phyloP scores from a whole-genome alignment of 164 flowering plant species.

The grape (Vitis vinifera) region ASM3070453v1 NC_081813.1:733501-734000 shows the following conservation, averaged over 20 bases:
- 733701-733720: constrained; percentile 59
- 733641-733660: constrained; percentile 71
- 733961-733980: too few species aligned
- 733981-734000: too few species aligned
- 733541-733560: too few species aligned
- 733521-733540: too few species aligned
- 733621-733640: constrained; percentile 11
- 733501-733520: too few species aligned
- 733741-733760: constrained; percentile 73
- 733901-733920: not conserved
- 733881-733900: not conserved
- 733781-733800: constrained; percentile 69
- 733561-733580: too few species aligned
- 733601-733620: too few species aligned
- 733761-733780: constrained; percentile 60
- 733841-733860: constrained; percentile 2
- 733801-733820: constrained; percentile 64
- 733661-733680: constrained; percentile 59
- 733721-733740: constrained; percentile 54
- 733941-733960: too few species aligned
- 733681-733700: constrained; percentile 38
- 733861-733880: not conserved
- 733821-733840: constrained; percentile 5
- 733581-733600: too few species aligned
- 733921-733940: too few species aligned